Evolutionary conservation across 345 rosid genomes (phyloP), one percentile per base, ranked within the genome.

Genomic region (Gynandropsis gynandra): DNA sequence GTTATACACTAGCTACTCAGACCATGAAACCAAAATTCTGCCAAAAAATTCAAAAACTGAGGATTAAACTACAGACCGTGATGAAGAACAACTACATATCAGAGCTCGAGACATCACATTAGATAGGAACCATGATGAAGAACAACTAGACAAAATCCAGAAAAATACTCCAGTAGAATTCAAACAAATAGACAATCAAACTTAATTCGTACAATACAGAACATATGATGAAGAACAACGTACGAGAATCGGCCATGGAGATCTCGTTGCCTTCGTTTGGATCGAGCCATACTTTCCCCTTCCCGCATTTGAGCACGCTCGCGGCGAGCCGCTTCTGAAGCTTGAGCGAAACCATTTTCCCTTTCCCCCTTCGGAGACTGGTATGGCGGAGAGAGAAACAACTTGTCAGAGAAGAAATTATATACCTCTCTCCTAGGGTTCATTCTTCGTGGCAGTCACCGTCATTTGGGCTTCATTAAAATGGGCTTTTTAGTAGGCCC

Each of bases 281-380:
- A 36, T 9, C 14, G 40, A 36, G 3, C 12, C 11, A 36, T 9
- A 3, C 40, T 3, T 3, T 9, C 40, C 3, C 11, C 11, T 8
- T 36, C 15, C 72, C 72, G 51, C 72, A 67, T 58, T 61, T 62
- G 63, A 67, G 54, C 51, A 67, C 72, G 13, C 62, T 61, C 20
- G 67, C 67, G 57, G 67, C 67, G 58, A 67, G 67, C 59, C 72
- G 63, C 63, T 67, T 61, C 67, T 67, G 72, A 42, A 62, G 45
- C 67, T 67, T 61, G 7, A 67, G 55, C 3, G 67, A 49, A 44
- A 67, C 72, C 72, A 67, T 67, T 39, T 61, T 42, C 27, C 32
- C 63, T 54, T 34, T 40, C 38, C 42, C 50, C 34, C 1, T 47
- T 38, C 47, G 54, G 60, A 37, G 51, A 20, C 27, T 56, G 49